Evolutionary conservation across 495 filamentous ascomycete species (phyloP).

Genomic region (Hypoxylon lienhwacheense): DNA sequence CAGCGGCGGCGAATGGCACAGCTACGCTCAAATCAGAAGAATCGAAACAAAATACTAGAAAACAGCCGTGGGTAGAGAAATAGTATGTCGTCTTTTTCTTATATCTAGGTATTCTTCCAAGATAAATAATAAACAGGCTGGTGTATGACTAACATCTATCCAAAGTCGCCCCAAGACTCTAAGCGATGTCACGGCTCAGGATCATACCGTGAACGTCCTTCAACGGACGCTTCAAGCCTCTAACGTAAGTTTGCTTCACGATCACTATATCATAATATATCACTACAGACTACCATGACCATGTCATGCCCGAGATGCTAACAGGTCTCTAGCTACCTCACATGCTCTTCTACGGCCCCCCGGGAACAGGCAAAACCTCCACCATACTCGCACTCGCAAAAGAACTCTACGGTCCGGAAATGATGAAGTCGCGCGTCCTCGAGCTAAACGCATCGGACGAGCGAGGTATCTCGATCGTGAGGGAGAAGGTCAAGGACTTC

Average conservation of each 20-base stretch:
- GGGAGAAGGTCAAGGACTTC: constrained; percentile 99
- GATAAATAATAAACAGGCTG: too few species aligned
- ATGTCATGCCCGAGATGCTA: constrained; percentile 7
- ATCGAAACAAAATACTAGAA: constrained; percentile 61
- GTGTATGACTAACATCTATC: constrained; percentile 27
- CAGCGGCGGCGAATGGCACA: constrained; percentile 64
- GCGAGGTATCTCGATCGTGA: constrained; percentile 93
- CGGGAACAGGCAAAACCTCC: constrained; percentile 97
- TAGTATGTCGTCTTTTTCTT: constrained; percentile 64
- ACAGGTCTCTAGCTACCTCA: constrained; percentile 73
- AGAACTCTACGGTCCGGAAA: constrained; percentile 93
- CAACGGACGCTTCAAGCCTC: constrained; percentile 90
- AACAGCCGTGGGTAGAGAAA: constrained; percentile 99
- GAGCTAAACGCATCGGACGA: constrained; percentile 99
- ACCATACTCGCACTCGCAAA: constrained; percentile 94
- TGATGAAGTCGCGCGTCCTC: constrained; percentile 90
- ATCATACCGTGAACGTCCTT: constrained; percentile 92
- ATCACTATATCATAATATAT: not conserved
- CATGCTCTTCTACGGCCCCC: constrained; percentile 99
- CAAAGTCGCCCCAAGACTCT: constrained; percentile 87
- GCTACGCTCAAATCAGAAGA: constrained; percentile 53
- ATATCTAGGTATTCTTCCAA: not conserved
- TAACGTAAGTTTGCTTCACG: constrained; percentile 61
- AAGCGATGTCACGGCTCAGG: constrained; percentile 94
- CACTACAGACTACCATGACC: too few species aligned